Evolutionary conservation across 1,284 basidiomycete species (phyloP).

Genomic region (Ceratobasidium sp.): DNA sequence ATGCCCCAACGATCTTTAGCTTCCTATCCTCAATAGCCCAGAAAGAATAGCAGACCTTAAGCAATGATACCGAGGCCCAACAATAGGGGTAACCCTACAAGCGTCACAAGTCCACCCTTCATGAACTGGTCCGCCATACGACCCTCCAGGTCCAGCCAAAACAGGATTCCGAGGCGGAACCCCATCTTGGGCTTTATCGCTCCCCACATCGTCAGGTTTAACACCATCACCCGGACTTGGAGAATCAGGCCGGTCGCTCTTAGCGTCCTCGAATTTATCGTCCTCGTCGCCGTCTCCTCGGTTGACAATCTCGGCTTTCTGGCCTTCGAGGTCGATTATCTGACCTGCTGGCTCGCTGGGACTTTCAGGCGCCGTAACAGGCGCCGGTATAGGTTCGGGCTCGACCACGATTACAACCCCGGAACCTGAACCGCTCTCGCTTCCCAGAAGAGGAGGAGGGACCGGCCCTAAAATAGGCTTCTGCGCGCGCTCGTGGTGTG

Average conservation of each 20-base stretch:
- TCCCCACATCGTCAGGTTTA: slow-evolving; percentile 4
- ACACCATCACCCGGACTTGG: neutral
- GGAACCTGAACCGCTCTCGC: no score
- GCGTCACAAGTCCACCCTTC: slow-evolving; percentile 36
- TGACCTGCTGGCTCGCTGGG: no score
- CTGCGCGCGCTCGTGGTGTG: slow-evolving; percentile 12
- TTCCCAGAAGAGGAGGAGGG: no score
- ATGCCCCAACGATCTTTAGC: neutral
- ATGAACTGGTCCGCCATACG: slow-evolving; percentile 13
- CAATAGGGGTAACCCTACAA: slow-evolving; percentile 32
- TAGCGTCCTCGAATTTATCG: slow-evolving; percentile 15
- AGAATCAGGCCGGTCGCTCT: slow-evolving; percentile 27
- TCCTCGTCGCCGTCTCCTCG: neutral
- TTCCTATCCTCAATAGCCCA: neutral
- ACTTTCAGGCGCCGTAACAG: no score
- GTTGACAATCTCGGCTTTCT: neutral
- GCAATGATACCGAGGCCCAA: slow-evolving; percentile 42
- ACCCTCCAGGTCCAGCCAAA: neutral
- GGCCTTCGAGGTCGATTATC: no score
- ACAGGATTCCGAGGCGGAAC: slow-evolving; percentile 14
- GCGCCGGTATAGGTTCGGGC: no score
- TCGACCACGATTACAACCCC: neutral
- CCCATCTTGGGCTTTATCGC: slow-evolving; percentile 1
- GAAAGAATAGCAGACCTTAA: slow-evolving; percentile 19
- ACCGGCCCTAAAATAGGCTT: neutral